phyloP scores from a whole-genome alignment of 176 grass and related monocot species.

The Avena atlantica region DNA sequence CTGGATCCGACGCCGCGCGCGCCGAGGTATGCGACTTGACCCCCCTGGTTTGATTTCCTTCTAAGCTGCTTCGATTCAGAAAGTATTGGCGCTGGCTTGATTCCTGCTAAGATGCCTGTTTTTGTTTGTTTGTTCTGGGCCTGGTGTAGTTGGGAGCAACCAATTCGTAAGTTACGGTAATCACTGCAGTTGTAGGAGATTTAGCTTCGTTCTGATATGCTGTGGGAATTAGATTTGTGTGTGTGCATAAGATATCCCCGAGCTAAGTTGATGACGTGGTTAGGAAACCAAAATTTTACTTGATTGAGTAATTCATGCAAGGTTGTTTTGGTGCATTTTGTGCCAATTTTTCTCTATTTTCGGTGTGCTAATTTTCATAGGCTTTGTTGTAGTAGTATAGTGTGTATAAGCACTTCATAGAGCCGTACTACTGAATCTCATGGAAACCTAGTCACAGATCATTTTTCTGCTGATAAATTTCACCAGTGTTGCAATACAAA shows the following conservation, averaged over 20 bases:
- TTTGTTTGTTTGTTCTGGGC: background rate
- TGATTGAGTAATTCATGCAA: background rate
- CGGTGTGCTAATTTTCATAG: background rate
- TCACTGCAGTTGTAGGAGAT: background rate
- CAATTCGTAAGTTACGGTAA: background rate
- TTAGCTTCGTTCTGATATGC: background rate
- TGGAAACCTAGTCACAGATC: constrained; percentile 5
- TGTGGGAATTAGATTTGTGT: background rate
- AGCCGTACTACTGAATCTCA: background rate
- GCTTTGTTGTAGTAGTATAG: background rate
- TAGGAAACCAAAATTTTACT: background rate
- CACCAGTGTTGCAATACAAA: background rate
- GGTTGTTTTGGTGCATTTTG: background rate
- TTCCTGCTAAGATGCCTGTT: background rate
- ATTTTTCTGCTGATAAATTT: background rate
- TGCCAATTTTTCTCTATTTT: background rate
- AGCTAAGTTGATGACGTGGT: background rate
- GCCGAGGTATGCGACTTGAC: constrained; percentile 56
- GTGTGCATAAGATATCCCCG: background rate
- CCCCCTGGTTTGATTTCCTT: background rate
- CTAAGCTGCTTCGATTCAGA: background rate
- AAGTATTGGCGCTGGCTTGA: background rate
- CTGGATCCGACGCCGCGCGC: constrained; percentile 46
- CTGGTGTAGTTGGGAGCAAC: background rate
- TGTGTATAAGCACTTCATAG: background rate